These are phyloP conservation scores for Suillus luteus DNA, from an alignment of 768 basidiomycete species.

Conservation along the genomic window DNA sequence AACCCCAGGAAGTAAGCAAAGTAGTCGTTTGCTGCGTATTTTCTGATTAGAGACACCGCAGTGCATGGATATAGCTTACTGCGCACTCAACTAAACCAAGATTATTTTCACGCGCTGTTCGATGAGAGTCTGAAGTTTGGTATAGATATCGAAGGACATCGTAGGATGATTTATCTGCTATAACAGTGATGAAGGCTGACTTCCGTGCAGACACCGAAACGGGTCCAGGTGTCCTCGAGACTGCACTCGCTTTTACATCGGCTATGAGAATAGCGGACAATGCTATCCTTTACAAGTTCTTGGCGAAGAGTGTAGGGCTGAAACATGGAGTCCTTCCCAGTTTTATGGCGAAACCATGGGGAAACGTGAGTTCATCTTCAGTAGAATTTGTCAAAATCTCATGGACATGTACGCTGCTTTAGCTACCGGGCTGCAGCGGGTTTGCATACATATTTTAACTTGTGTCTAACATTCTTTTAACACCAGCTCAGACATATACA, in stretches of 20 bases:
- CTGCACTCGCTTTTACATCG: constrained; percentile 81
- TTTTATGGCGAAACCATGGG: constrained; percentile 99
- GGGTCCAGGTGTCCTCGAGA: constrained; percentile 86
- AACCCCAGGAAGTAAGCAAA: constrained; percentile 85
- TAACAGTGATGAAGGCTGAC: constrained; percentile 12
- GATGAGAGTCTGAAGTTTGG: constrained; percentile 73
- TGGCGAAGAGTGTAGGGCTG: constrained; percentile 92
- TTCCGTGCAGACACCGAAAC: constrained; percentile 78
- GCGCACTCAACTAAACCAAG: constrained; percentile 84
- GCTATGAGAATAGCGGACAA: constrained; percentile 87
- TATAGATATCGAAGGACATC: constrained; percentile 84
- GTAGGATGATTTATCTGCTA: constrained; percentile 42
- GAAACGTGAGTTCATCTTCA: constrained; percentile 56
- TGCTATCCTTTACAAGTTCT: constrained; percentile 88
- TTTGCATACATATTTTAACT: constrained; percentile 34
- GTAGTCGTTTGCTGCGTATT: background rate
- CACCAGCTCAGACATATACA: constrained; percentile 73
- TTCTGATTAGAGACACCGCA: constrained; percentile 30
- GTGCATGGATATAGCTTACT: constrained; percentile 98
- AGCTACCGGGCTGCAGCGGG: constrained; percentile 98
- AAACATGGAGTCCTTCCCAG: constrained; percentile 86
- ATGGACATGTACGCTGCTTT: constrained; percentile 10
- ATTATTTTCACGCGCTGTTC: constrained; percentile 88
- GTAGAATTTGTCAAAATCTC: constrained; percentile 8
- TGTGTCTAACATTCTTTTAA: constrained; percentile 1